phyloP scores from a whole-genome alignment of 73 alveolate genomes.

The Paraurostyla sp. region DNA sequence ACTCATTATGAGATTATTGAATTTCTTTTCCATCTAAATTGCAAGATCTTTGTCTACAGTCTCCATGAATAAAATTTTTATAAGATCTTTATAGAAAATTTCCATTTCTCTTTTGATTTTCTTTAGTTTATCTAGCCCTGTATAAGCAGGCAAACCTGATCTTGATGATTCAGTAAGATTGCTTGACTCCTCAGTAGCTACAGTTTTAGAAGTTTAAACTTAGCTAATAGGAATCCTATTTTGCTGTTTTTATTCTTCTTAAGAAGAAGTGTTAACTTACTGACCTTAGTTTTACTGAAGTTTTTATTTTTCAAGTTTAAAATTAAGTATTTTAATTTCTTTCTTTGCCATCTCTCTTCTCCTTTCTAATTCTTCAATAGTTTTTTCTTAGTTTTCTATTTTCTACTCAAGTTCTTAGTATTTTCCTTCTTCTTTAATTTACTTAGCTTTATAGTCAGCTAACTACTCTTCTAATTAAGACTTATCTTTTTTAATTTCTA shows the following conservation, averaged over 20 bases:
- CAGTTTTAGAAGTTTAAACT: neutral
- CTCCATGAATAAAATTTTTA: conserved; percentile 20
- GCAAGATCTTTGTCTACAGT: conserved; percentile 12
- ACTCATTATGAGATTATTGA: conserved; percentile 39
- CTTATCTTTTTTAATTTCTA: conserved; percentile 5
- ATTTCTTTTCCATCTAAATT: conserved; percentile 27
- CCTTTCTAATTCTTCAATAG: conserved; percentile 40
- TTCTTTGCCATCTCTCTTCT: conserved; percentile 49
- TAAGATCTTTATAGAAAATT: conserved; percentile 42
- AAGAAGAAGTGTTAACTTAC: neutral
- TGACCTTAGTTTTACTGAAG: neutral
- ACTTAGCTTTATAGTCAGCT: neutral
- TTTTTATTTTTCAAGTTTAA: neutral
- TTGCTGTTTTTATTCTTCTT: neutral
- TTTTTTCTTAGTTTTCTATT: neutral
- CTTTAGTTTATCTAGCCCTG: conserved; percentile 7
- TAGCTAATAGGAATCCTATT: neutral
- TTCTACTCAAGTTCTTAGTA: conserved; percentile 15
- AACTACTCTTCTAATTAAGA: neutral
- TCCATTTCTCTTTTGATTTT: conserved; percentile 56
- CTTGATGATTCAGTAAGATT: neutral
- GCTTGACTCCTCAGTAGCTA: conserved; percentile 2
- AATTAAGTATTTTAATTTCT: conserved; percentile 34
- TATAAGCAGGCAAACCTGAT: neutral
- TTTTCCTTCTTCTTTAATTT: neutral